Evolutionary conservation across 164 flowering plant species (phyloP).

Genomic region (Annona cherimola): DNA sequence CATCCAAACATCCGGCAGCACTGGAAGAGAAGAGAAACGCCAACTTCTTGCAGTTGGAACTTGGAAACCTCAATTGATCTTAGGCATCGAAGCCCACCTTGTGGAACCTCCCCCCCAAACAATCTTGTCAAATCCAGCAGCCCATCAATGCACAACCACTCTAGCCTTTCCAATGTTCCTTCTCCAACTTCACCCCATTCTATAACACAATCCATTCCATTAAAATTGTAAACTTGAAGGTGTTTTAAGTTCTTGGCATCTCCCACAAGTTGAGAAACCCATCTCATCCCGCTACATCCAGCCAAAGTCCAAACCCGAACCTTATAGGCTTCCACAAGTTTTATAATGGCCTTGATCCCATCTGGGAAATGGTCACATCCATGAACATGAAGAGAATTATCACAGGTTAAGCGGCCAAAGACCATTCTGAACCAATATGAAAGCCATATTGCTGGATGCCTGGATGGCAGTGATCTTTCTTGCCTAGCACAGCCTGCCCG

Average conservation of each 20-base stretch:
- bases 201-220: background rate
- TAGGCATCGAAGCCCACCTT: background rate
- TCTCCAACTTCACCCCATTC: background rate
- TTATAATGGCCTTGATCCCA: background rate
- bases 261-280: background rate
- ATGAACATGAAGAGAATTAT: background rate
- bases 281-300: background rate
- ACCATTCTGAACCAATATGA: too few species aligned
- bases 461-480: too few species aligned
- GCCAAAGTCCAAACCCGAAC: too few species aligned
- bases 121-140: background rate
- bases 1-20: background rate
- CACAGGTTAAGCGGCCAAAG: background rate
- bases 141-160: background rate
- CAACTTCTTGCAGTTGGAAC: slow-evolving; percentile 1
- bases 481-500: too few species aligned
- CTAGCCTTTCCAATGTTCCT: background rate
- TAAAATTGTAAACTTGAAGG: background rate
- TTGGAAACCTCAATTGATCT: background rate
- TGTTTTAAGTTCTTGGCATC: background rate
- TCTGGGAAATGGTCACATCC: background rate
- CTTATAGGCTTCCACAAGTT: background rate
- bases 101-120: background rate
- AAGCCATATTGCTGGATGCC: background rate
- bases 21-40: slow-evolving; percentile 2